Evolutionary conservation across 257 asterid genomes (phyloP).

Genomic region (Nicotiana obtusifolia): DNA sequence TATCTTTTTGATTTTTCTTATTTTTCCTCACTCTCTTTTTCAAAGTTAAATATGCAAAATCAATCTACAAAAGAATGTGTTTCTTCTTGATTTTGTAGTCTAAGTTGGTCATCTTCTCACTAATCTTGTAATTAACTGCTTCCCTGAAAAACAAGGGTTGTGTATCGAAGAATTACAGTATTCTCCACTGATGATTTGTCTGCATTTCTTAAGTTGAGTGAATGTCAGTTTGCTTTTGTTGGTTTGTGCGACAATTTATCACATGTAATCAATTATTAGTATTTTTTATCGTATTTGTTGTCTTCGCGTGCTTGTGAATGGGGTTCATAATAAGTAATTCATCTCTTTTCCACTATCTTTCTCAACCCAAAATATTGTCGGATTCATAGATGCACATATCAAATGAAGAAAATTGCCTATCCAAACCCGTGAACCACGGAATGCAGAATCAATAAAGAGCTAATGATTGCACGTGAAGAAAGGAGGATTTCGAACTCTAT

Average conservation of each 20-base stretch:
- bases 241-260: neutral
- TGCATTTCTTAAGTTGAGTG: neutral
- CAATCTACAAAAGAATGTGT: neutral
- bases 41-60: neutral
- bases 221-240: neutral
- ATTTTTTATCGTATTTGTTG: neutral
- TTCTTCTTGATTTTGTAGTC: neutral
- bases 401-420: neutral
- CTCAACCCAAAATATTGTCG: too few relatives aligned
- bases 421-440: slow-evolving; percentile 2
- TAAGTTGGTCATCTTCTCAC: neutral
- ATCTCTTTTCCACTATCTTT: too few relatives aligned
- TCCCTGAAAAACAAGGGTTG: neutral
- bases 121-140: neutral
- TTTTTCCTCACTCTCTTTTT: neutral
- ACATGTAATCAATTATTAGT: neutral
- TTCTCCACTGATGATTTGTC: neutral
- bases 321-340: neutral
- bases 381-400: too few relatives aligned
- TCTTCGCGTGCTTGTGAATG: neutral
- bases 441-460: neutral
- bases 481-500: neutral
- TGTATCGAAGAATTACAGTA: neutral
- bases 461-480: neutral
- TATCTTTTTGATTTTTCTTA: neutral